Evolutionary conservation across 1,284 basidiomycete species (phyloP), one percentile per base, ranked within the genome.

Genomic region (Apiotrichum laibachii): DNA sequence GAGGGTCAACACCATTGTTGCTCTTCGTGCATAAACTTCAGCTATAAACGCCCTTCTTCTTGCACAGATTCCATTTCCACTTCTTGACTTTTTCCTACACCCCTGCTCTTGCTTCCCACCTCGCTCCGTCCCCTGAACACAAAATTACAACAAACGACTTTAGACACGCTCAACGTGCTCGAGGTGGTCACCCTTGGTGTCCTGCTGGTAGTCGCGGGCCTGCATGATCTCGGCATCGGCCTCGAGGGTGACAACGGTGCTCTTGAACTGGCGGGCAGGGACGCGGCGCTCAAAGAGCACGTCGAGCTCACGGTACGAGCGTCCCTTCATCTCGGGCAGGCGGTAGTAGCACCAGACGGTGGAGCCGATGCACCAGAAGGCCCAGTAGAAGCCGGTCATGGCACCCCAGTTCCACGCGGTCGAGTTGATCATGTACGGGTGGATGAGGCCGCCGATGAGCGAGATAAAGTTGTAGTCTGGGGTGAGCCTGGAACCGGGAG

Each of bases 251-350:
- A 78, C 67, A 18, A 67, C 54, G 31, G 77, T 77, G 31, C 51
- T 62, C 42, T 57, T 45, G 56, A 78, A 79, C 59, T 75, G 67
- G 39, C 76, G 64, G 2, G 77, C 77, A n/a, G 69, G 55, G 21
- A 78, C 62, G 45, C 65, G 61, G 50, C 70, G 65, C 63, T 71
- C 68, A 62, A 78, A 79, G 43, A 79, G 57, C 21, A 77, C 66
- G 57, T 79, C 77, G n/a, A 78, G 62, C 51, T 78, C 75, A 34
- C 70, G 69, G 68, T 73, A 79, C 0, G 77, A 76, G 48, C 78
- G 61, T 37, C 70, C 73, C 63, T 72, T 75, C 34, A 77, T 69
- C 63, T 81, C 79, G 21, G 80, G 79, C 0, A 79, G 57, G 43
- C 66, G 59, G 63, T 72, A 72, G 64, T 62, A 73, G 11, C 66